These are phyloP conservation scores for Xylariaceae sp. DNA, from an alignment of 2,329 filamentous ascomycete species.

Conservation along the genomic window DNA sequence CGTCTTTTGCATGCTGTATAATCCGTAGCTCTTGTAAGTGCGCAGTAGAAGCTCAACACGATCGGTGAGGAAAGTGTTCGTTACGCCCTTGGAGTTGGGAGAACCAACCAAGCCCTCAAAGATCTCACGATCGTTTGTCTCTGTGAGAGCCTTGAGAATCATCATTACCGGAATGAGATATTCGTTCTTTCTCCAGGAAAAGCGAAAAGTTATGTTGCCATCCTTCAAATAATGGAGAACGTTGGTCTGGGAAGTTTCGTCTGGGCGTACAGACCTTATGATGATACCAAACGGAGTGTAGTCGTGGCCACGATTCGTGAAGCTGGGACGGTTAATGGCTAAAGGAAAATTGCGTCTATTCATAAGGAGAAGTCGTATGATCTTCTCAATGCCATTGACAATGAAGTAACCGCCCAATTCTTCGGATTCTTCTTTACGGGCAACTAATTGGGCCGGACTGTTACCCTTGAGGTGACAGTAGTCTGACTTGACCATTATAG, in stretches of 20 bases:
- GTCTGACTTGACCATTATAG: slow-evolving; percentile 88
- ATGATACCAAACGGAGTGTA: slow-evolving; percentile 92
- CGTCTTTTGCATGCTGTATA: slow-evolving; percentile 80
- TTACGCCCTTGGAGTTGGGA: slow-evolving; percentile 69
- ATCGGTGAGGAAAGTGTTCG: slow-evolving; percentile 92
- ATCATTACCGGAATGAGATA: slow-evolving; percentile 96
- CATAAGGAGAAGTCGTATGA: slow-evolving; percentile 88
- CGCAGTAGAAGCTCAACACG: slow-evolving; percentile 87
- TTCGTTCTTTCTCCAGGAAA: slow-evolving; percentile 97
- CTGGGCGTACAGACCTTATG: slow-evolving; percentile 87
- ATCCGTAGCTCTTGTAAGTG: slow-evolving; percentile 86
- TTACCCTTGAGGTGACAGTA: slow-evolving; percentile 86
- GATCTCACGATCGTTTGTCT: slow-evolving; percentile 95
- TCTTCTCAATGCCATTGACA: slow-evolving; percentile 95
- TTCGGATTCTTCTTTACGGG: slow-evolving; percentile 90
- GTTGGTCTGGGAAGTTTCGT: slow-evolving; percentile 97
- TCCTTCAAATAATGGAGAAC: slow-evolving; percentile 94
- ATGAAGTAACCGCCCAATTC: slow-evolving; percentile 96
- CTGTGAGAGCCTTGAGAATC: slow-evolving; percentile 90
- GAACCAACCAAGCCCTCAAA: slow-evolving; percentile 89
- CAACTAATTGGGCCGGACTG: slow-evolving; percentile 77
- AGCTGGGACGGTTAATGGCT: slow-evolving; percentile 88
- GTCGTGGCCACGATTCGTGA: slow-evolving; percentile 78
- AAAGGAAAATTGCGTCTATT: slow-evolving; percentile 92
- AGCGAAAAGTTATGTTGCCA: slow-evolving; percentile 94